Base-by-base conservation (phyloP, 78 protist species). In the Capsaspora owczarzaki region DNA sequence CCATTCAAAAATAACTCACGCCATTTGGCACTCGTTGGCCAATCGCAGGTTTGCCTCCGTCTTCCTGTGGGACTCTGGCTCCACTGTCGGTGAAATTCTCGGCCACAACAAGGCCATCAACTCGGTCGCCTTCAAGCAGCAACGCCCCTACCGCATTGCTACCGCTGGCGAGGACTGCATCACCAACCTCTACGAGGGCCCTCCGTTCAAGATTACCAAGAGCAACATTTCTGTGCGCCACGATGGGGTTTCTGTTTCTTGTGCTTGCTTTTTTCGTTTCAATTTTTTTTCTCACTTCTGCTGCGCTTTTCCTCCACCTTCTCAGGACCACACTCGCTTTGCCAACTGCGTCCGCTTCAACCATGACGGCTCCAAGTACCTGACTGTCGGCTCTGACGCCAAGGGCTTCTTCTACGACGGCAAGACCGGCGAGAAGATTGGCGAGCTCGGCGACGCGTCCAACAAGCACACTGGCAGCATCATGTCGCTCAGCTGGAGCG, bases 171-270 rank as follows among this genome's bases (percentile, higher is more conserved):
- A 91, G 37, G 95, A 92, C 74, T 61, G 69, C 40, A 0, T 12
- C 12, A 74, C 69, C 31, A n/a, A 33, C 61, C 84, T 49, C 80
- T 85, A 20, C 76, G 82, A 78, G n/a, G 93, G 92, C 27, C 96
- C 97, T 25, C 97, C 97, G 41, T 96, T 96, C 94, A 93, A 91
- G 81, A 90, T 82, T 87, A 79, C 70, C 74, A 76, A 87, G 60
- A 27, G 63, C 41, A 23, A 46, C 77, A 77, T 80, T 85, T 83
- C 74, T 74, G 49, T 29, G 44, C 43, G 40, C 6, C n/a, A n/a
- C n/a, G n/a, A n/a, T 51, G n/a, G 25, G 33, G 22, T 37, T 41
- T 22, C 60, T 35, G 3, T 0, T 74, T 74, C 22, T 41, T 31
- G 38, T n/a, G 31, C 35, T 74, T 74, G 38, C 38, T 31, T 10